Percentiles rank a stretch among this genome's conserved stretches.
These are phyloP conservation scores for Solanum chiquidenum DNA, from an alignment of 257 asterid species.

Conservation along the genomic window DNA sequence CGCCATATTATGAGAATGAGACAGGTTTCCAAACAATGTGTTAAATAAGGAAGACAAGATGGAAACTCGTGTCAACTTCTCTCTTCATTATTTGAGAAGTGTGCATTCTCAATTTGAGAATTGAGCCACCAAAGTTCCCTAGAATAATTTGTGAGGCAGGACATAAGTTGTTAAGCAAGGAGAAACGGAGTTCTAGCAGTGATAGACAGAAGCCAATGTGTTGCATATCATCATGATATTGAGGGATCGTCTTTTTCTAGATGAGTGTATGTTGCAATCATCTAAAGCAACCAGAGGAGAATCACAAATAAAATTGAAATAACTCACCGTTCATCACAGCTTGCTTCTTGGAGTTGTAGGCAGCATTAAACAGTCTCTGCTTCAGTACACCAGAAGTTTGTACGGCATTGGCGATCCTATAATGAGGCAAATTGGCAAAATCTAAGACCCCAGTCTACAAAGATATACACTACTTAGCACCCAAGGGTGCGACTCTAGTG, in stretches of 20 bases:
- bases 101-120: neutral
- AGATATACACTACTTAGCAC: neutral
- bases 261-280: neutral
- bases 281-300: neutral
- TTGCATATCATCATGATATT: neutral
- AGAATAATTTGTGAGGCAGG: neutral
- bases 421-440: neutral
- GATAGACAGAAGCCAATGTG: neutral
- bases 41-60: neutral
- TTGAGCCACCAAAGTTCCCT: neutral
- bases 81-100: neutral
- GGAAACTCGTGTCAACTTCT: neutral
- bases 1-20: neutral
- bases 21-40: neutral
- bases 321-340: constrained; percentile 77
- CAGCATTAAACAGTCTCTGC: constrained; percentile 81
- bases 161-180: neutral
- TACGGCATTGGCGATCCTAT: constrained; percentile 78
- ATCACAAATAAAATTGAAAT: neutral
- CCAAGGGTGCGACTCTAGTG: neutral
- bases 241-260: neutral
- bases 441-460: constrained; percentile 6
- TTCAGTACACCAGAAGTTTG: constrained; percentile 69
- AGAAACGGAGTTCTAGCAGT: neutral
- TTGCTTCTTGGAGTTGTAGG: constrained; percentile 84